These are phyloP conservation scores for Beta lomatogona DNA, from an alignment of 179 eudicot species.

Conservation along the genomic window DNA sequence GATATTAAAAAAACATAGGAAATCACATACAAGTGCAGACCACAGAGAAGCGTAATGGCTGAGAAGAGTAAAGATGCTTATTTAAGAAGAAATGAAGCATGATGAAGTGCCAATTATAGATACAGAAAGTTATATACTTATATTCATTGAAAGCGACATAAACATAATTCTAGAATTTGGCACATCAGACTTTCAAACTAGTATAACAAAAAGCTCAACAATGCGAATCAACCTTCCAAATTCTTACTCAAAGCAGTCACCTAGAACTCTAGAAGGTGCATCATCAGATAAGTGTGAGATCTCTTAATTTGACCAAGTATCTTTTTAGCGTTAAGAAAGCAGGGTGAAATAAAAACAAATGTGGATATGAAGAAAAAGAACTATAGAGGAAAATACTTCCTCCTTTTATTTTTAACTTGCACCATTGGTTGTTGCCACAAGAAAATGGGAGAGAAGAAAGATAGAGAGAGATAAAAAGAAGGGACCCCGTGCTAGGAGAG, in stretches of 20 bases:
- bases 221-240: background rate
- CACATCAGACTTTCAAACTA: background rate
- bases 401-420: too few species aligned
- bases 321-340: background rate
- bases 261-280: background rate
- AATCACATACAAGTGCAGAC: background rate
- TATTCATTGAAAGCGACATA: background rate
- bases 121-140: background rate
- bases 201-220: background rate
- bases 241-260: background rate
- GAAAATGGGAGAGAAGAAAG: too few species aligned
- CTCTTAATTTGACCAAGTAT: background rate
- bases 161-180: background rate
- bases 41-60: background rate
- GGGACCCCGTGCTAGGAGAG: background rate
- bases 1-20: background rate
- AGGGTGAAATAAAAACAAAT: background rate
- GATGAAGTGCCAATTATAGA: background rate
- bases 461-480: too few species aligned
- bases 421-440: too few species aligned
- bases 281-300: background rate
- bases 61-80: background rate
- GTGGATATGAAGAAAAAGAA: background rate
- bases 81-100: background rate
- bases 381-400: background rate